Percentiles rank a stretch among this genome's conserved stretches.
Conservation (phyloP, 768 basidiomycete species). For the Boletus rubescentipes region DNA sequence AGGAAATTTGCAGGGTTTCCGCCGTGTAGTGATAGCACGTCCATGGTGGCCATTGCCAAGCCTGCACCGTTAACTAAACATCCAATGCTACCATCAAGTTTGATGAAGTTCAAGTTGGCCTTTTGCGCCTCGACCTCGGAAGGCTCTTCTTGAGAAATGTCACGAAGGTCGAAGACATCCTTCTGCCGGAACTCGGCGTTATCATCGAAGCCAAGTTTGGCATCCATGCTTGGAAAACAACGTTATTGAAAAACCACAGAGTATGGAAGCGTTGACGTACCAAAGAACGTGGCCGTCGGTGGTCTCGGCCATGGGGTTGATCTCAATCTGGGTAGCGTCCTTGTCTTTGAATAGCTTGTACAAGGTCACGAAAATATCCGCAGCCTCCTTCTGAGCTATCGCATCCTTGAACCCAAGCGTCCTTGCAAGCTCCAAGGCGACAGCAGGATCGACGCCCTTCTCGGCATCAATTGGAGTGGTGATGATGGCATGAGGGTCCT, state of each 20-base stretch:
- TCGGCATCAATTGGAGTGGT: slow-evolving; percentile 89
- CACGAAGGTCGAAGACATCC: slow-evolving; percentile 86
- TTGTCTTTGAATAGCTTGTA: slow-evolving; percentile 98
- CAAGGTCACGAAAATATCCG: slow-evolving; percentile 89
- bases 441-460: slow-evolving; percentile 70
- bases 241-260: background rate
- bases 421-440: slow-evolving; percentile 77
- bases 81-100: slow-evolving; percentile 95
- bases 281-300: slow-evolving; percentile 91
- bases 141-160: slow-evolving; percentile 92
- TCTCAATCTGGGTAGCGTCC: slow-evolving; percentile 99
- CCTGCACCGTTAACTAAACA: slow-evolving; percentile 99
- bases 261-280: slow-evolving; percentile 43
- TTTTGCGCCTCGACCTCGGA: slow-evolving; percentile 98
- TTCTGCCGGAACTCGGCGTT: slow-evolving; percentile 98
- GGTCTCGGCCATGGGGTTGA: slow-evolving; percentile 95
- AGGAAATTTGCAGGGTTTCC: slow-evolving; percentile 98
- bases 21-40: slow-evolving; percentile 94
- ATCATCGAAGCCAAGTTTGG: slow-evolving; percentile 99
- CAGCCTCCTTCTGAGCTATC: slow-evolving; percentile 76
- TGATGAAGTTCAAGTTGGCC: slow-evolving; percentile 96
- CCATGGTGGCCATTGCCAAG: slow-evolving; percentile 99
- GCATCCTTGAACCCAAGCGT: slow-evolving; percentile 86
- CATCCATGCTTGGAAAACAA: slow-evolving; percentile 80
- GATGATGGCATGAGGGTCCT: slow-evolving; percentile 92